phyloP scores from a whole-genome alignment of 805 yeast species.

The Kodamaea jinghongensis region DNA sequence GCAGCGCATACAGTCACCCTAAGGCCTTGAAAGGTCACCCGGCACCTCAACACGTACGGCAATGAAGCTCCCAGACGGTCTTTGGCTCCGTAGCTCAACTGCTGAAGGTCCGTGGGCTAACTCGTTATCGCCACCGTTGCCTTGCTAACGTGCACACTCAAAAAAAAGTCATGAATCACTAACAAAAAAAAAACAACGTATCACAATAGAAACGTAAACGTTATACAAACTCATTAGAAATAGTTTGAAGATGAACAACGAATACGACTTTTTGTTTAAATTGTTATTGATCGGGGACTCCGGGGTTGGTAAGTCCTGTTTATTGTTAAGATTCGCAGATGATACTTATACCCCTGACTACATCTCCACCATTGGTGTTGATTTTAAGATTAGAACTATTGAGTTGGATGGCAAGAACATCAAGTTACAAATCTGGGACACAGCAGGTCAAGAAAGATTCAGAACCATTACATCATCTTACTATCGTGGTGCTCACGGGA shows the following conservation, averaged over 20 bases:
- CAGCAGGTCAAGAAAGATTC: constrained; percentile 98
- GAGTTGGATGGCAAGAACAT: constrained; percentile 97
- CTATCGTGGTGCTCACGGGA: constrained; percentile 98
- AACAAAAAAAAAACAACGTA: constrained; percentile 7
- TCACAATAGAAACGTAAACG: constrained; percentile 3
- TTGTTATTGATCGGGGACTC: constrained; percentile 95
- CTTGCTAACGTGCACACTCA: too few relatives aligned
- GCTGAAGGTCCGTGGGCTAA: too few relatives aligned
- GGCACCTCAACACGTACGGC: too few relatives aligned
- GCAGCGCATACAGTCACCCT: too few relatives aligned
- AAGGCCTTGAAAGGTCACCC: too few relatives aligned
- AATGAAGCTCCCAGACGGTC: too few relatives aligned
- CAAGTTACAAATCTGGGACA: constrained; percentile 98
- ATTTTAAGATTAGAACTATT: constrained; percentile 83
- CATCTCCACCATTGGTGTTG: constrained; percentile 97
- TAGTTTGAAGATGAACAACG: constrained; percentile 64
- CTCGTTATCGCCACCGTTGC: too few relatives aligned
- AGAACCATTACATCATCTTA: constrained; percentile 96
- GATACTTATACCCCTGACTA: constrained; percentile 96
- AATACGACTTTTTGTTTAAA: constrained; percentile 97
- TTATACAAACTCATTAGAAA: not conserved
- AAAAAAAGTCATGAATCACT: constrained; percentile 4
- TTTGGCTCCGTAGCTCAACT: too few relatives aligned
- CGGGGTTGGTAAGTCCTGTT: constrained; percentile 97
- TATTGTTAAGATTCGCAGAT: constrained; percentile 92